Evolutionary conservation across 345 rosid genomes (phyloP), one percentile per base, ranked within the genome.

Genomic region (Moringa oleifera): DNA sequence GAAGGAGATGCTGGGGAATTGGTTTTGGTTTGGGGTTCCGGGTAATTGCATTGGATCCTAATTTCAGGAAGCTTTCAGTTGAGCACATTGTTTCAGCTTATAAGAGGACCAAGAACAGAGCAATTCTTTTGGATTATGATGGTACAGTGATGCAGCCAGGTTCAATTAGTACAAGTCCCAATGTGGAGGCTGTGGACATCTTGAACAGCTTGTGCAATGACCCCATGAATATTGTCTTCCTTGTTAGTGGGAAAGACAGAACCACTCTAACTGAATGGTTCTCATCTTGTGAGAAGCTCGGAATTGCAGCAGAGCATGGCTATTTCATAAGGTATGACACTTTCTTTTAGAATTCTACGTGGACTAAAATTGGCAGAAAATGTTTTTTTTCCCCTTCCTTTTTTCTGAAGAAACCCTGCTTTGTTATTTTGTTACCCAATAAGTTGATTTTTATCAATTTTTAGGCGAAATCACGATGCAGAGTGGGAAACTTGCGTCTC

Each of bases 21-120:
- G 97, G 98, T 58, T 93, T 93, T 23, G 98, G 97, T 50, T 83
- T 93, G 62, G 84, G 97, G 4, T 93, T 93, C 58, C 80, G 97
- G 18, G 98, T 93, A 18, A 82, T 93, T 73, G 85, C 97, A 9
- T 65, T 93, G 77, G 97, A 90, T 80, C 98, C 98, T 33, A 91
- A 78, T 73, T 91, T 89, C 71, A 78, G 82, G 63, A 91, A 89
- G 83, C 90, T 91, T 61, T 85, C 89, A 10, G 67, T 83, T 59
- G 98, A 91, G 59, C 98, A 89, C 67, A 87, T 91, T 67, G 95
- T 89, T 61, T 91, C 98, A 10, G 87, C 86, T 61, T 93, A 87
- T 66, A 90, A 80, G 75, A 86, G 98, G 77, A 81, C 94, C 58
- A 88, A 84, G 59, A 80, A 77, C 75, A 74, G 98, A 65, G 96